phyloP scores from a whole-genome alignment of 441 rosid genomes.

The Gossypium gossypioides region DNA sequence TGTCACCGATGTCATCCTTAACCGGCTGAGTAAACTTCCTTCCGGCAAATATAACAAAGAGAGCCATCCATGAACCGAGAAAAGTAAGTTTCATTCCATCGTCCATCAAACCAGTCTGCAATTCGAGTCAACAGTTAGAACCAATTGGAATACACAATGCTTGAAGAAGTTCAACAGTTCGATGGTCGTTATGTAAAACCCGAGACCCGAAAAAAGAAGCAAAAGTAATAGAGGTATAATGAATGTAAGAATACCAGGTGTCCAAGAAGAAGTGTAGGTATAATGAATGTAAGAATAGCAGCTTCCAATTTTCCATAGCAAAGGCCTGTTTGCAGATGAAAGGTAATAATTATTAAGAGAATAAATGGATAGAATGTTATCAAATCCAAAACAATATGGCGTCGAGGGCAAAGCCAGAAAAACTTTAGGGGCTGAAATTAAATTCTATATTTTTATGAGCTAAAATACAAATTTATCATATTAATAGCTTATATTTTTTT shows the following conservation, averaged over 20 bases:
- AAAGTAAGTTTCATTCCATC: slow-evolving; percentile 53
- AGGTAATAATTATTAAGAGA: not conserved
- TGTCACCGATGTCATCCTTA: slow-evolving; percentile 62
- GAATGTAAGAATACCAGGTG: slow-evolving; percentile 60
- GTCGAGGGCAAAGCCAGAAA: no score
- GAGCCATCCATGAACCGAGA: slow-evolving; percentile 74
- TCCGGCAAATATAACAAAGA: slow-evolving; percentile 74
- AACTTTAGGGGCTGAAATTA: no score
- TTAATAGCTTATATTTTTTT: no score
- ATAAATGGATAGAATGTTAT: not conserved
- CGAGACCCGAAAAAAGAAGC: not conserved
- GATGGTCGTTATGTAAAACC: not conserved
- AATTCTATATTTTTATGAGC: no score
- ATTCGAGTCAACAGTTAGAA: slow-evolving; percentile 11
- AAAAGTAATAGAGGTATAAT: no score
- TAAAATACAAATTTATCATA: no score
- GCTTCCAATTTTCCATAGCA: slow-evolving; percentile 96
- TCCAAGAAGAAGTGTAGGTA: slow-evolving; percentile 80
- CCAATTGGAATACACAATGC: not conserved
- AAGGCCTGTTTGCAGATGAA: slow-evolving; percentile 39
- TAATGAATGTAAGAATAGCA: slow-evolving; percentile 69
- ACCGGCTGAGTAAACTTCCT: slow-evolving; percentile 89
- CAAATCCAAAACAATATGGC: not conserved
- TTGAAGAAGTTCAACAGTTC: not conserved
- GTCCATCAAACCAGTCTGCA: slow-evolving; percentile 73